These are phyloP conservation scores for Umbilicus rupestris DNA, from an alignment of 164 flowering plant genomes.

Conservation along the genomic window DNA sequence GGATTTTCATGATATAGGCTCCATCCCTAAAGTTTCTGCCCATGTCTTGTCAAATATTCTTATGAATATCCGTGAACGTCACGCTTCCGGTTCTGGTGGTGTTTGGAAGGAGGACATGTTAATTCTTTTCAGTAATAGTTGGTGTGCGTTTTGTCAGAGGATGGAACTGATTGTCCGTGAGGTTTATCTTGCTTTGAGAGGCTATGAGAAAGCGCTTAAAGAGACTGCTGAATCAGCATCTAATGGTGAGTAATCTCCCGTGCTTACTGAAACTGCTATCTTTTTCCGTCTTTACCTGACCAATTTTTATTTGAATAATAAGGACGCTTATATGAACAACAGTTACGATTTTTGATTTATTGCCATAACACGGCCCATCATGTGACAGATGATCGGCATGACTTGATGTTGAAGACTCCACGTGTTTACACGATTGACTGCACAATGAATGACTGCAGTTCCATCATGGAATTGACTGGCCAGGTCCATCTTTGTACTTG, in stretches of 20 bases:
- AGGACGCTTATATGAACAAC: not conserved
- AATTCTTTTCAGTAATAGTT: slow-evolving; percentile 72
- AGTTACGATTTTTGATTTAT: not conserved
- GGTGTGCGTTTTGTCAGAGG: slow-evolving; percentile 96
- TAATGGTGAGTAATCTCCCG: slow-evolving; percentile 27
- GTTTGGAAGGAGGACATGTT: slow-evolving; percentile 61
- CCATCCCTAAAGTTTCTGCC: slow-evolving; percentile 54
- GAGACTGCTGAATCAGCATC: slow-evolving; percentile 18
- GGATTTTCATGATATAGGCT: slow-evolving; percentile 66
- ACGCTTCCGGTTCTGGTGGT: slow-evolving; percentile 17
- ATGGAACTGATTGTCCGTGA: slow-evolving; percentile 90
- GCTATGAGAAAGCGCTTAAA: slow-evolving; percentile 28
- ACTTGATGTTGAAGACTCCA: slow-evolving; percentile 38
- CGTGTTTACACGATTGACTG: slow-evolving; percentile 74
- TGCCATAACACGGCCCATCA: slow-evolving; percentile 11
- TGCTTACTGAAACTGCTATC: not conserved
- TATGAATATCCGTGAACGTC: slow-evolving; percentile 32
- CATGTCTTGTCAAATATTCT: slow-evolving; percentile 44
- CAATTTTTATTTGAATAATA: not conserved
- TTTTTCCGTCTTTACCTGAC: not conserved
- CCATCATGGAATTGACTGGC: slow-evolving; percentile 36
- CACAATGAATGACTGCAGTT: slow-evolving; percentile 75
- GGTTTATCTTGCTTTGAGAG: slow-evolving; percentile 60
- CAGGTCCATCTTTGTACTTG: slow-evolving; percentile 40
- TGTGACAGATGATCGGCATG: slow-evolving; percentile 39